Evolutionary conservation across 1,284 basidiomycete genomes (phyloP), one percentile per base, ranked within the genome.

Genomic region (Xerocomus minutiporus): DNA sequence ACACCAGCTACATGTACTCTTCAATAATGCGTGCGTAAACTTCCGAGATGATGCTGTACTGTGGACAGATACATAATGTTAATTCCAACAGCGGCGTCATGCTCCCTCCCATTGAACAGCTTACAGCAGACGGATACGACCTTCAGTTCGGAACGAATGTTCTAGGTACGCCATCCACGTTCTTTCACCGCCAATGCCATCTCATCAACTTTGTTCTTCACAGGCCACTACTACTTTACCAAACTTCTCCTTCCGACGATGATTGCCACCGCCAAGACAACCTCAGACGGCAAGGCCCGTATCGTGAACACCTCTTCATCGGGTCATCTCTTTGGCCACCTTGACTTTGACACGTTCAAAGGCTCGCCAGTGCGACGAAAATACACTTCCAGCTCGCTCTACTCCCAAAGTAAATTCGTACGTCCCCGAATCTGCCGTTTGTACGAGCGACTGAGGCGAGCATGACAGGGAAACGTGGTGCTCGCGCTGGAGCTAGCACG

Each of bases 131-230:
- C 43, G 78, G 78, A 2, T 81, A 78, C 55, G 79, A 83, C 46
- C 63, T 82, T 15, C 81, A 82, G 56, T 81, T 80, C 49, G 82
- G 81, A 3, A 81, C 79, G 7, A 84, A 83, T 55, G 71, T 74
- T 20, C 61, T 83, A 26, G 75, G 75, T 67, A 39, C 12, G 55
- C 11, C 29, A 8, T 13, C 28, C 4, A 5, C n/a, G 9, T 35
- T 23, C 9, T 6, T 9, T 8, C 2, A 12, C 6, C 4, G 3
- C 20, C 20, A 20, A 28, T 9, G 20, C 3, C 8, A 7, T 45
- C 7, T 4, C 32, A 3, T 13, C 23, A 20, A 11, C 20, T 0
- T 13, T 15, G 11, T 15, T 23, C 26, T 5, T 5, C 20, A 15
- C 46, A 57, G 73, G 73, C 1, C 79, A 75, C 65, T 79, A 75